Percentiles rank a stretch among this genome's conserved stretches.
Conservation (phyloP, 1,284 basidiomycete species). For the Cryptococcus sp. region DNA sequence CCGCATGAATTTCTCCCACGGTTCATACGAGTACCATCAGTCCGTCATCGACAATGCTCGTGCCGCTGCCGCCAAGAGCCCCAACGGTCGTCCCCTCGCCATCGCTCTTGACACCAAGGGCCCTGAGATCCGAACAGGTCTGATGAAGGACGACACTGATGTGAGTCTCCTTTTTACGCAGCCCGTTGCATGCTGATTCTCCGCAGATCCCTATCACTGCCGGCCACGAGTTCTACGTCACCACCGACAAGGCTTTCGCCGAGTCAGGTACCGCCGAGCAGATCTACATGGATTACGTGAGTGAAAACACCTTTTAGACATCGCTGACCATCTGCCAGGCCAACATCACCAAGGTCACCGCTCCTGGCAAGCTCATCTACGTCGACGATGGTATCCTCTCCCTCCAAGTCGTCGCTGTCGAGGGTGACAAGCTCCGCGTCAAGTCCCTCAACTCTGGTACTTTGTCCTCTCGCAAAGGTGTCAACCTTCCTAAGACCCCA, state of each 20-base stretch:
- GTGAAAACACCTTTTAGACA: constrained; percentile 49
- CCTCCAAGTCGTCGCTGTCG: constrained; percentile 85
- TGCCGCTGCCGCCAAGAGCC: constrained; percentile 71
- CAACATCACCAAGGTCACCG: constrained; percentile 93
- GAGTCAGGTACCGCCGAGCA: constrained; percentile 78
- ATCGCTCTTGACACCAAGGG: constrained; percentile 99
- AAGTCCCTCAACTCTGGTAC: constrained; percentile 90
- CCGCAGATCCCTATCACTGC: constrained; percentile 74
- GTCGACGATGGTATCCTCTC: constrained; percentile 98
- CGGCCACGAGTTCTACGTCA: constrained; percentile 92
- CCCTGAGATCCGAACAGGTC: constrained; percentile 96
- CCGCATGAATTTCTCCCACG: constrained; percentile 98
- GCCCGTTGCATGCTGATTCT: constrained; percentile 8
- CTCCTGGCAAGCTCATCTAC: constrained; percentile 93
- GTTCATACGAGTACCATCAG: constrained; percentile 94
- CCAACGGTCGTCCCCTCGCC: constrained; percentile 83
- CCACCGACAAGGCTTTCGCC: constrained; percentile 79
- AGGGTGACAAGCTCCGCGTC: constrained; percentile 77
- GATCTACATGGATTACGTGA: constrained; percentile 88
- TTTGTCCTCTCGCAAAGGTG: constrained; percentile 96
- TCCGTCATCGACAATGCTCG: constrained; percentile 96
- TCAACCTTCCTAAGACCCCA: constrained; percentile 97
- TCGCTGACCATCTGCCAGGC: constrained; percentile 56
- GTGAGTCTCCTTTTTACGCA: constrained; percentile 58
- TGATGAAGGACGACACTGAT: constrained; percentile 84